Conservation (phyloP, 2,329 filamentous ascomycete genomes). For the Trichoderma sp. region DNA sequence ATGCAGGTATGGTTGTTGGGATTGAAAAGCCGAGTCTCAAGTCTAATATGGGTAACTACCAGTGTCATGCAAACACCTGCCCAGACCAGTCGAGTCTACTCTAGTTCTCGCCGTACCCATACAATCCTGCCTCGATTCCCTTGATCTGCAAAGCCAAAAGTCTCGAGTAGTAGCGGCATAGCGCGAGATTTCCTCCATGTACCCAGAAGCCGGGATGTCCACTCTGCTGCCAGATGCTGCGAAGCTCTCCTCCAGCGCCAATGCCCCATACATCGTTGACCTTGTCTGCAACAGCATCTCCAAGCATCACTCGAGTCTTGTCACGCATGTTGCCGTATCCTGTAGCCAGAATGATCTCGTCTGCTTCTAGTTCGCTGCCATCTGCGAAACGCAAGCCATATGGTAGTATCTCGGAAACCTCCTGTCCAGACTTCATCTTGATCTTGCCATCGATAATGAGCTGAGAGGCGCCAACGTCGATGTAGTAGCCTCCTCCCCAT, state of each 20-base stretch:
- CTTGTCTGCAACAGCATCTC: constrained; percentile 59
- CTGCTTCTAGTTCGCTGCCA: constrained; percentile 57
- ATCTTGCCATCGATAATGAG: constrained; percentile 66
- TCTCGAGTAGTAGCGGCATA: constrained; percentile 62
- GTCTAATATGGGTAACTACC: not conserved
- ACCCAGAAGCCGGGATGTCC: constrained; percentile 68
- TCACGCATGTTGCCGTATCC: constrained; percentile 70
- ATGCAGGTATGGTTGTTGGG: not conserved
- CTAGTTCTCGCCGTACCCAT: constrained; percentile 36
- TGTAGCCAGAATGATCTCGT: constrained; percentile 65
- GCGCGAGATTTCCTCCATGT: constrained; percentile 63
- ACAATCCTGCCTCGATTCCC: constrained; percentile 43
- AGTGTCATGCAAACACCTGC: not conserved
- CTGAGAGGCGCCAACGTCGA: constrained; percentile 65
- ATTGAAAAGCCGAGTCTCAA: not conserved
- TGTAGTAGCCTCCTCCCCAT: constrained; percentile 69
- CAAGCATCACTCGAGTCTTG: constrained; percentile 61
- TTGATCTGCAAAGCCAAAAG: constrained; percentile 56
- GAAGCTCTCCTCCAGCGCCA: constrained; percentile 57
- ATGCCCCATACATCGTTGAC: constrained; percentile 64
- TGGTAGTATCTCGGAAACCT: constrained; percentile 53
- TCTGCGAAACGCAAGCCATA: constrained; percentile 52
- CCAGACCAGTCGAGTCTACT: not conserved
- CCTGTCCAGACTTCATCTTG: constrained; percentile 60
- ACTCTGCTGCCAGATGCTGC: constrained; percentile 59